These are phyloP conservation scores for Drechslerella dactyloides DNA, from an alignment of 2,329 filamentous ascomycete species.

Conservation along the genomic window DNA sequence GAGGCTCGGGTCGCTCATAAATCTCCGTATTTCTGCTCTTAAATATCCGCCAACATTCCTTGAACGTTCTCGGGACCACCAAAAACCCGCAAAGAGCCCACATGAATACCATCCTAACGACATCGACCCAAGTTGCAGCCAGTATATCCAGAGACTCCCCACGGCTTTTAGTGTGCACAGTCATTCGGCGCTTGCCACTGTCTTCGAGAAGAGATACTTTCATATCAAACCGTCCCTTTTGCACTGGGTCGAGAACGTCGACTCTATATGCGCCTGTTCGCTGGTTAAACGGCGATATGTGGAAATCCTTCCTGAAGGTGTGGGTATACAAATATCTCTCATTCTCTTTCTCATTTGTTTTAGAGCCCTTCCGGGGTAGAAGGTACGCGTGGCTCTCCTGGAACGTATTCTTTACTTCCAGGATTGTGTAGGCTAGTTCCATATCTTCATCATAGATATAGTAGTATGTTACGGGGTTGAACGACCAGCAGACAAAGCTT, in stretches of 20 bases:
- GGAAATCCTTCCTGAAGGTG: conserved; percentile 69
- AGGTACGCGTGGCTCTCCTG: conserved; percentile 73
- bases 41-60: conserved; percentile 53
- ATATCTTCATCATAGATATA: conserved; percentile 70
- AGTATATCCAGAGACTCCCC: conserved; percentile 52
- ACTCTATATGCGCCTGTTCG: conserved; percentile 61
- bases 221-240: conserved; percentile 53
- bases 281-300: conserved; percentile 75
- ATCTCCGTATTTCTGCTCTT: conserved; percentile 51
- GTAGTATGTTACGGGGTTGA: conserved; percentile 81
- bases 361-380: conserved; percentile 60
- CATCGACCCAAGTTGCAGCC: conserved; percentile 45
- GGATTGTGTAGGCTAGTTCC: conserved; percentile 69
- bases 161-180: conserved; percentile 52
- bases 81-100: conserved; percentile 53
- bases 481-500: conserved; percentile 71
- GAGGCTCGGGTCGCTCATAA: conserved; percentile 52
- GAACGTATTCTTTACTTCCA: conserved; percentile 80
- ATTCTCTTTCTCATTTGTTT: conserved; percentile 24
- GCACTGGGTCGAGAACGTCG: conserved; percentile 61
- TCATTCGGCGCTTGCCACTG: conserved; percentile 52
- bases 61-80: conserved; percentile 53
- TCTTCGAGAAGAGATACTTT: conserved; percentile 52
- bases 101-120: conserved; percentile 49
- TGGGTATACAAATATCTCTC: conserved; percentile 38